Base-by-base conservation (phyloP, 106 monocot genomes). In the Dendrobium nobile region DNA sequence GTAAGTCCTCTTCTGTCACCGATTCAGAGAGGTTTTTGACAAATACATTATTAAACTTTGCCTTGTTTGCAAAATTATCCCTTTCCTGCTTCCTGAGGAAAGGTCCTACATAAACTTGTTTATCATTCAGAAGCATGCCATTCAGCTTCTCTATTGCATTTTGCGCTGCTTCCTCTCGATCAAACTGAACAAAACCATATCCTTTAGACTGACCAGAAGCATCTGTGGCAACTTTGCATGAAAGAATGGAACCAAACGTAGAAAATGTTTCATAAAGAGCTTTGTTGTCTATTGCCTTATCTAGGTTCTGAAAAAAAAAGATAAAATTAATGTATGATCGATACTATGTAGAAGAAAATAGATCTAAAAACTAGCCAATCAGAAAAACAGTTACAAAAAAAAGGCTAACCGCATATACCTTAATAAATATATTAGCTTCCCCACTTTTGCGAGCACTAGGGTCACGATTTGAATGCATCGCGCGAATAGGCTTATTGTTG, bases 401-500 rank as follows among this genome's bases (percentile, higher is more conserved):
- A 47, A 48, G 10, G 11, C 26, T 20, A 48, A 47, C 2, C 5
- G 10, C 48, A 2, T 1, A 4, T 82, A 96, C 96, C 91, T 96
- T 96, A 22, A 96, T 96, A 75, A 96, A 96, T 70, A 96, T 93
- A 58, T 96, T 96, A 78, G 91, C 96, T 55, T 88, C 77, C 0
- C 90, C 91, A 82, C 93, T 96, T 44, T 76, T 93, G n/a, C 96
- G 96, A 22, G 81, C 78, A 67, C 90, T 91, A 17, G 96, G 96
- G 78, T 96, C 93, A 82, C 96, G 96, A 74, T 96, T 93, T 40
- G 96, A 96, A 82, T 93, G 91, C 96, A 96, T 96, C 5, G 93
- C 87, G 5, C 96, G 85, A 48, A 96, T 93, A 74, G 96, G 85
- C 56, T 93, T 96, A 20, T 81, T 78, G 55, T 93, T 93, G 19